Conservation (phyloP, 805 yeast species). For the Spathaspora arborariae region DNA sequence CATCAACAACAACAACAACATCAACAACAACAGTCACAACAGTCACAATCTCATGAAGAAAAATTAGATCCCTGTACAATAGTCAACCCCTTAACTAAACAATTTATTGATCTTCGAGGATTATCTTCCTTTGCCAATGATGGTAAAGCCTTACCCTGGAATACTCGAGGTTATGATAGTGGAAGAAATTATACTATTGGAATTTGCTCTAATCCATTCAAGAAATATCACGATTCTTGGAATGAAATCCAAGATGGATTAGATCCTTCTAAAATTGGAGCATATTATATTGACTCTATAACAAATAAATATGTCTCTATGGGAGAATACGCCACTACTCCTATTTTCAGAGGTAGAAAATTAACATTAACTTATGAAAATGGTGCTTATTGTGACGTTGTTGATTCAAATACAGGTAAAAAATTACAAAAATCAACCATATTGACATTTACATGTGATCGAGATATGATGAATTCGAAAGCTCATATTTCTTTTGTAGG, state of each 20-base stretch:
- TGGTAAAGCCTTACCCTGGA: constrained; percentile 52
- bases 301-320: constrained; percentile 33
- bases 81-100: constrained; percentile 34
- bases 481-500: constrained; percentile 72
- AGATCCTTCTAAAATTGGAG: constrained; percentile 40
- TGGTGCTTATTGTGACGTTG: constrained; percentile 56
- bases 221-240: constrained; percentile 36
- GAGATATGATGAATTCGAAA: constrained; percentile 54
- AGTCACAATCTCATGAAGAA: constrained; percentile 4
- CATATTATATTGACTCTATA: constrained; percentile 39
- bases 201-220: constrained; percentile 42
- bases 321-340: constrained; percentile 59
- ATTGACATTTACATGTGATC: constrained; percentile 73
- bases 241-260: constrained; percentile 38
- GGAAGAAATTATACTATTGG: constrained; percentile 64
- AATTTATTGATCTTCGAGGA: constrained; percentile 51
- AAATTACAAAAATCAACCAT: constrained; percentile 58
- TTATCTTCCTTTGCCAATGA: constrained; percentile 46
- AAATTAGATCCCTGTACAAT: constrained; percentile 36
- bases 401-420: constrained; percentile 39
- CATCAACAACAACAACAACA: neutral
- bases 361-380: constrained; percentile 64
- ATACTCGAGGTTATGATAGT: constrained; percentile 66
- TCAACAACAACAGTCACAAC: constrained; percentile 6
- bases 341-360: constrained; percentile 69